Conservation (phyloP, 2,329 filamentous ascomycete genomes). For the Hymenoscyphus fructigenus region DNA sequence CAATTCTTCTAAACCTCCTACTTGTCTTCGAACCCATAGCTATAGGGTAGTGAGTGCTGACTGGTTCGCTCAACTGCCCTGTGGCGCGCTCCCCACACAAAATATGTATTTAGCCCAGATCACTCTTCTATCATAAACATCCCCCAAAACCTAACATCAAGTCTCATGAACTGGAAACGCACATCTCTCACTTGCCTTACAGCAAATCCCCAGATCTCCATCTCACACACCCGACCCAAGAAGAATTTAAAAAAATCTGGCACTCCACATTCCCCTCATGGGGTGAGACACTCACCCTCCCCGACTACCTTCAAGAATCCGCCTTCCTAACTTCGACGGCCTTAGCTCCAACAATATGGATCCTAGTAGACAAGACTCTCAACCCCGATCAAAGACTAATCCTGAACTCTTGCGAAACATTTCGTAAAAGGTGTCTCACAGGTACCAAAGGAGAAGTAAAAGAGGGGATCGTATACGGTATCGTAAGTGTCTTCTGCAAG, state of each 20-base stretch:
- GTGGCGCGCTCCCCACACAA: too few relatives aligned
- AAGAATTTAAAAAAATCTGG: constrained; percentile 46
- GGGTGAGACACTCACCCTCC: constrained; percentile 53
- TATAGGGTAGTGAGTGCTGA: too few relatives aligned
- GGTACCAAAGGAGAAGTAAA: constrained; percentile 39
- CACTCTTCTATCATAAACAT: too few relatives aligned
- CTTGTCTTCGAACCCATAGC: too few relatives aligned
- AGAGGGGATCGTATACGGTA: constrained; percentile 65
- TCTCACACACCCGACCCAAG: not conserved
- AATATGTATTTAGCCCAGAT: too few relatives aligned
- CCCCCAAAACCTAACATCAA: too few relatives aligned
- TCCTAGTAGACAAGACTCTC: constrained; percentile 43
- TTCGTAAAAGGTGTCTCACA: constrained; percentile 56
- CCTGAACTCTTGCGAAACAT: constrained; percentile 63
- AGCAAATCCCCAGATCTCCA: not conserved
- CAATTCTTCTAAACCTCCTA: too few relatives aligned
- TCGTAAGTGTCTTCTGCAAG: constrained; percentile 75
- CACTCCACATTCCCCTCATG: constrained; percentile 53
- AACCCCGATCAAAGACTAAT: constrained; percentile 47
- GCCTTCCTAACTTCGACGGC: constrained; percentile 53
- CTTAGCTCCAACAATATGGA: constrained; percentile 60
- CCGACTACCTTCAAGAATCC: constrained; percentile 56
- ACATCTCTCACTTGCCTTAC: too few relatives aligned
- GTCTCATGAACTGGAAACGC: too few relatives aligned
- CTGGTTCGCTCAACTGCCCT: too few relatives aligned